Evolutionary conservation across 352 stramenopile genomes (phyloP).

Genomic region (Pythium aphanidermatum): DNA sequence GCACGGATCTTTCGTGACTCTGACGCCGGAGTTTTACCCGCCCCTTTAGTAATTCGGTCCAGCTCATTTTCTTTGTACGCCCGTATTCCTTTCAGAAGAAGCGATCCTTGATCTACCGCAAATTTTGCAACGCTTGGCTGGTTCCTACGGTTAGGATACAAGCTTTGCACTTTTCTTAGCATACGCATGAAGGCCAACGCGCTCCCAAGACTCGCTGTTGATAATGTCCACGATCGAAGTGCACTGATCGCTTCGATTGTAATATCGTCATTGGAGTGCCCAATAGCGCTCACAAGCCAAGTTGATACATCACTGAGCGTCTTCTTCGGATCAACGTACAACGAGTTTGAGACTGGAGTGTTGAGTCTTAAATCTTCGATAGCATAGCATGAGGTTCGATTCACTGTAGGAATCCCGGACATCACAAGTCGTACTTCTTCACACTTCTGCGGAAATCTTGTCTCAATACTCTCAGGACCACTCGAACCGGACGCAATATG

Average conservation of each 20-base stretch:
- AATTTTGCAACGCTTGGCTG: constrained; percentile 24
- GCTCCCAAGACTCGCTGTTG: constrained; percentile 66
- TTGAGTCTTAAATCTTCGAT: constrained; percentile 66
- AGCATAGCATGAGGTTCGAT: constrained; percentile 63
- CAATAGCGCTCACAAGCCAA: constrained; percentile 54
- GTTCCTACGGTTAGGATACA: constrained; percentile 3
- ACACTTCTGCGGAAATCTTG: constrained; percentile 34
- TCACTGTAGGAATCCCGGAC: constrained; percentile 47
- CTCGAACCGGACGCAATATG: constrained; percentile 11
- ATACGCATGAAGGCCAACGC: constrained; percentile 71
- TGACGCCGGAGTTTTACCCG: constrained; percentile 35
- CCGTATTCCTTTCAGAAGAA: constrained; percentile 37
- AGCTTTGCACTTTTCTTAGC: constrained; percentile 31
- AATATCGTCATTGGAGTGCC: constrained; percentile 42
- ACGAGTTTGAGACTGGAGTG: constrained; percentile 38
- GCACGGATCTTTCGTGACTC: constrained; percentile 67
- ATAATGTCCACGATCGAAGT: constrained; percentile 64
- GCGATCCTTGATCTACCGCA: constrained; percentile 39
- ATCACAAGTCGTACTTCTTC: constrained; percentile 57
- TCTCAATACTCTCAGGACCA: constrained; percentile 29
- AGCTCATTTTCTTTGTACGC: constrained; percentile 42
- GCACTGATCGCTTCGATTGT: constrained; percentile 55
- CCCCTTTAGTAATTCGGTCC: constrained; percentile 23
- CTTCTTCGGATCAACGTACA: constrained; percentile 56
- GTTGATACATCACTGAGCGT: constrained; percentile 51